phyloP scores from a whole-genome alignment of 306 rosid genomes.

The Carpinus fangiana region DNA sequence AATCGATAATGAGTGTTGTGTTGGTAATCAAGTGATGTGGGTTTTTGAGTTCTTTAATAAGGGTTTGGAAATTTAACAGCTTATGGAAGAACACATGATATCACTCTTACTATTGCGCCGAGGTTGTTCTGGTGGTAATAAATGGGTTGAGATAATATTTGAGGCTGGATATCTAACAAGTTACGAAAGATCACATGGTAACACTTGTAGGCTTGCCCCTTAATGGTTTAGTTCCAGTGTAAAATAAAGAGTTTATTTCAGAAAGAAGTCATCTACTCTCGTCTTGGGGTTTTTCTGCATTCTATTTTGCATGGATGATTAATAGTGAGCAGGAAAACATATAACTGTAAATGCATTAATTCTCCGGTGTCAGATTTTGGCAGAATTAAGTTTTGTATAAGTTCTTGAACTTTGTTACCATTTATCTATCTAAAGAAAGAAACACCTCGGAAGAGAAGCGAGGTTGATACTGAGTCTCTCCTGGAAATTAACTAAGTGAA shows the following conservation, averaged over 20 bases:
- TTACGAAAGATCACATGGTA: not conserved
- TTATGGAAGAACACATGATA: slow-evolving; percentile 1
- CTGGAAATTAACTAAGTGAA: not conserved
- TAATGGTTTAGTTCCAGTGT: not conserved
- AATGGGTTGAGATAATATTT: not conserved
- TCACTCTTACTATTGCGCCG: not conserved
- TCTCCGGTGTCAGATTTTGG: not conserved
- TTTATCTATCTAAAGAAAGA: not conserved
- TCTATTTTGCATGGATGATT: not conserved
- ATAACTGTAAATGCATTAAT: not conserved
- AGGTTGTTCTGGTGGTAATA: not conserved
- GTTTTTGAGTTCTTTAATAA: not conserved
- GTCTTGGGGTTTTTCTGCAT: not conserved
- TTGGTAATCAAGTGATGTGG: not conserved
- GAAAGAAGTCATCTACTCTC: not conserved
- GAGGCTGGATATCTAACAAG: not conserved
- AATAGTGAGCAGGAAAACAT: not conserved
- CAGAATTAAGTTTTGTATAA: not conserved
- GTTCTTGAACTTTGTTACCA: not conserved
- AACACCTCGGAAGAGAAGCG: not conserved
- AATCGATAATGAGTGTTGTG: not conserved
- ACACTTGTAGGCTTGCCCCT: not conserved
- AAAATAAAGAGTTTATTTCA: not conserved
- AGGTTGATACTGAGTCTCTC: not conserved
- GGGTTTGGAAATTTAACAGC: slow-evolving; percentile 1